Base-by-base conservation (phyloP, 192 early-diverging fungal genomes). In the Lunasporangiospora selenospora region DNA sequence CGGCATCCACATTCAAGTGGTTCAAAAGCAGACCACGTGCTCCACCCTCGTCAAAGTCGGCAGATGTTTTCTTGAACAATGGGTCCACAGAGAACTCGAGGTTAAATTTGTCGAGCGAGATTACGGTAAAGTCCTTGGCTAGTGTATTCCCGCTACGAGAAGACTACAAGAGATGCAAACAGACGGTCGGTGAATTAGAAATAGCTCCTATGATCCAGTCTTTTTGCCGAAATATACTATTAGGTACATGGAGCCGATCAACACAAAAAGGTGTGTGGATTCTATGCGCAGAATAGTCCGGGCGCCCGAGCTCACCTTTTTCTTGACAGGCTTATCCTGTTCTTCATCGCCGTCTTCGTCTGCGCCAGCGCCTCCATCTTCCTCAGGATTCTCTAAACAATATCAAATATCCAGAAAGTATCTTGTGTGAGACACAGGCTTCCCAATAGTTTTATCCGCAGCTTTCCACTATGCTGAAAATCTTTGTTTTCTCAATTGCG, bases 31-130 rank as follows among this genome's bases (percentile, higher is more conserved):
- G 78, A 6, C 95, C 95, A 30, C 91, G 87, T 18, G 95, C 95
- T 6, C 95, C 95, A 27, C 97, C 95, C 79, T 99, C 95, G 75
- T 99, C 97, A 80, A 99, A 98, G 71, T 97, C 95, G 8, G 95
- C 95, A 11, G 90, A 94, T n/a, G 95, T 97, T 71, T 99, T 99
- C 67, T 95, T 93, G 80, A 97, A 99, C 27, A 98, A 79, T 33
- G 97, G 97, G 70, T 99, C 97, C 10, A 97, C 90, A 3, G 85
- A 80, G 51, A 96, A 97, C 63, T 99, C 97, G 15, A 96, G 77
- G 51, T 98, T 95, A 15, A 95, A 86, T 58, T 92, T 90, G 56
- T 96, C 94, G 44, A 91, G 78, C 24, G 88, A 93, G 31, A 98
- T 85, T 16, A 76, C 54, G 13, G 81, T 78, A 61, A 90, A 87